Percentiles rank a stretch among this genome's conserved stretches.
Conservation (phyloP, 2,329 filamentous ascomycete species). For the Trichoderma koningiopsis region DNA sequence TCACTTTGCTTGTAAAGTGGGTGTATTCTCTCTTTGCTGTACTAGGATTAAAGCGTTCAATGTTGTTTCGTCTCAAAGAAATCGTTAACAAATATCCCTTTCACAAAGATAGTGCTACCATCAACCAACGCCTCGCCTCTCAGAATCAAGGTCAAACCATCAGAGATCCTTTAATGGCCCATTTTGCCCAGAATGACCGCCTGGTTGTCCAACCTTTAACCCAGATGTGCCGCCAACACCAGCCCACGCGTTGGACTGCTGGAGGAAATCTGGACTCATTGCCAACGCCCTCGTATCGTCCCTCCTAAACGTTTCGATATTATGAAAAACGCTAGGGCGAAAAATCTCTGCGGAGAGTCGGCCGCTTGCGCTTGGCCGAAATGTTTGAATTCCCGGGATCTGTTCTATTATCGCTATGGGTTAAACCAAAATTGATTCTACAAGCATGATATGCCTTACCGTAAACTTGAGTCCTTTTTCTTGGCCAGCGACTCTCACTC, state of each 20-base stretch:
- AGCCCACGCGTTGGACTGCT: slow-evolving; percentile 30
- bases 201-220: slow-evolving; percentile 36
- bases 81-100: neutral
- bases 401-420: neutral
- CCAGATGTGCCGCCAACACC: slow-evolving; percentile 38
- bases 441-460: slow-evolving; percentile 25
- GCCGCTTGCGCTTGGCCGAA: slow-evolving; percentile 25
- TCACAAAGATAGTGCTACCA: neutral
- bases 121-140: neutral
- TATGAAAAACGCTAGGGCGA: slow-evolving; percentile 22
- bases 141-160: neutral
- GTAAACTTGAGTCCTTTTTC: slow-evolving; percentile 23
- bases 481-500: slow-evolving; percentile 30
- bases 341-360: slow-evolving; percentile 19
- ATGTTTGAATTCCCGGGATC: slow-evolving; percentile 3
- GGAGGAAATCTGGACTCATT: slow-evolving; percentile 29
- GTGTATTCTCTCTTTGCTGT: neutral
- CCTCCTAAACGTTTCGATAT: slow-evolving; percentile 23
- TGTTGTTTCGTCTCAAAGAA: neutral
- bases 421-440: neutral
- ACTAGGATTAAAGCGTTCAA: neutral
- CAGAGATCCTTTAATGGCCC: slow-evolving; percentile 26
- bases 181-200: slow-evolving; percentile 28
- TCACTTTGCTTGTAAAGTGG: neutral
- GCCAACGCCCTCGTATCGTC: slow-evolving; percentile 21